Percentiles rank a stretch among this genome's conserved stretches.
These are phyloP conservation scores for Pterocarpus macrocarpus DNA, from an alignment of 306 rosid genomes.

Conservation along the genomic window DNA sequence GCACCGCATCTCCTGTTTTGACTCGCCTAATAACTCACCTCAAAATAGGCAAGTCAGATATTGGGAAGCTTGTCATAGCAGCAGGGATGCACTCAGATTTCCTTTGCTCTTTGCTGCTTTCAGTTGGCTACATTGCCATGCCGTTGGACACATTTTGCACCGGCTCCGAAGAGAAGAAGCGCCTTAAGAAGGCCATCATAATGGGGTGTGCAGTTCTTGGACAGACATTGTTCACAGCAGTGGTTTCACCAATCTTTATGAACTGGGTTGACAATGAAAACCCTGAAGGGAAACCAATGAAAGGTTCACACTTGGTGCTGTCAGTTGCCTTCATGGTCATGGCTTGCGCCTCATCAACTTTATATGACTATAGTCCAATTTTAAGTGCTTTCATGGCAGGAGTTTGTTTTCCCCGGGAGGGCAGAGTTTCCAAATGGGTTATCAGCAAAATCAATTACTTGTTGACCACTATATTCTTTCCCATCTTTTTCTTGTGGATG, in stretches of 20 bases:
- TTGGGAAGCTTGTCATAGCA: slow-evolving; percentile 82
- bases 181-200: slow-evolving; percentile 1
- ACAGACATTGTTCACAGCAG: slow-evolving; percentile 65
- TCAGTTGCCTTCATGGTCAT: slow-evolving; percentile 84
- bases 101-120: slow-evolving; percentile 66
- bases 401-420: slow-evolving; percentile 78
- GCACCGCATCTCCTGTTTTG: slow-evolving; percentile 88
- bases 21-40: slow-evolving; percentile 75
- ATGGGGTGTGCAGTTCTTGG: slow-evolving; percentile 53
- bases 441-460: slow-evolving; percentile 76
- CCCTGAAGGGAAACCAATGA: slow-evolving; percentile 91
- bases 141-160: slow-evolving; percentile 47
- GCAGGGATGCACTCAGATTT: slow-evolving; percentile 94
- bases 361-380: slow-evolving; percentile 69
- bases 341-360: slow-evolving; percentile 63
- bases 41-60: slow-evolving; percentile 91
- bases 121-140: slow-evolving; percentile 65
- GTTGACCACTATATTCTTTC: slow-evolving; percentile 70
- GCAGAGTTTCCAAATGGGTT: slow-evolving; percentile 88
- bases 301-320: slow-evolving; percentile 84
- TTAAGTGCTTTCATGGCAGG: slow-evolving; percentile 92
- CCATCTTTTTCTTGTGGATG: slow-evolving; percentile 95
- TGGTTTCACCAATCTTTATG: slow-evolving; percentile 74
- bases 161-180: neutral
- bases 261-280: slow-evolving; percentile 92